Base-by-base conservation (phyloP, 805 yeast species). In the Saturnispora sanitii region DNA sequence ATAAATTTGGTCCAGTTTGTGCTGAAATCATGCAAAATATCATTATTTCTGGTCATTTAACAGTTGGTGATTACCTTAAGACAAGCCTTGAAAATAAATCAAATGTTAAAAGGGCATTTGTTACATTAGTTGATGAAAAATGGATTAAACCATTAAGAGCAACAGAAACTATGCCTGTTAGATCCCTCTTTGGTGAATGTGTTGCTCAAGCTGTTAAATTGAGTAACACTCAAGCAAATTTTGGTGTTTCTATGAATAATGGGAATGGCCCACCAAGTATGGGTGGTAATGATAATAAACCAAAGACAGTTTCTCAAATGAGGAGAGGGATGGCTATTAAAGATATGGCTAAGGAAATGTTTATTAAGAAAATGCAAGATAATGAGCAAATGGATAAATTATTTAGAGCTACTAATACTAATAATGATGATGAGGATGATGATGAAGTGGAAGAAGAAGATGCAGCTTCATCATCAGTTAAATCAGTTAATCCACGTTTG, bases 1-100 rank as follows among this genome's bases (percentile, higher is more conserved):
- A 60, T n/a, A 63, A 60, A 21, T 63, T 51, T 35, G 69, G 74
- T 13, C 63, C 61, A 18, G 61, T 61, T 12, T 48, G 60, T 27
- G 77, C 82, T 2, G 76, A 75, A 39, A 71, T 83, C 18, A 65
- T 83, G 11, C 86, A 80, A 51, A 82, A 81, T 51, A 62, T 86
- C 33, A 56, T 84, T n/a, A 69, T 75, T 4, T 62, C 75, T 40
- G 96, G 95, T 0, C 77, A 78, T 50, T 55, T 86, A 41, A 69
- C 76, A 4, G 62, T 75, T 2, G 43, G 46, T 3, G 85, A 81
- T 46, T 77, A 73, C 48, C 37, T 64, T 48, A 35, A 53, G 37
- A 60, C 58, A 29, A 53, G 53, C 6, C 50, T 53, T 4, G 9
- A 32, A 2, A 47, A 53, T 11, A 47, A 56, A 30, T 37, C 39